A percentile compares a stretch with the other conserved stretches of the same genome.
Conservation (phyloP, 352 stramenopile genomes). For the Peronospora tabacina region DNA sequence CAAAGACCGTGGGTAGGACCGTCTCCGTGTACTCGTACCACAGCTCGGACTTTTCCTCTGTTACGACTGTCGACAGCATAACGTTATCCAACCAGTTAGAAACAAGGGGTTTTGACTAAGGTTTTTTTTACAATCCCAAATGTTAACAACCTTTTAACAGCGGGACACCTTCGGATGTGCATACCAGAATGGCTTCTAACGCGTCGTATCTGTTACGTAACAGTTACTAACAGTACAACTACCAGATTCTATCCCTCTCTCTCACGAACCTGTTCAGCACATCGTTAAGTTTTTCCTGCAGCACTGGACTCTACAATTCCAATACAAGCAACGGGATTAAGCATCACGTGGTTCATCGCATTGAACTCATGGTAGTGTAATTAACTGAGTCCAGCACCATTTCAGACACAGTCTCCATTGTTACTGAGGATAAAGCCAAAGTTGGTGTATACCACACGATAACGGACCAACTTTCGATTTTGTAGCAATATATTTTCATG, state of each 20-base stretch:
- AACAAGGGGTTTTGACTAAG: too few relatives aligned
- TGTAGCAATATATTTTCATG: too few relatives aligned
- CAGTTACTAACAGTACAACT: not conserved
- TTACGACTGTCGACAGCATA: slow-evolving; percentile 28
- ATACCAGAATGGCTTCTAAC: slow-evolving; percentile 70
- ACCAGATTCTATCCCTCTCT: not conserved
- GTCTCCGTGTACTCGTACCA: slow-evolving; percentile 73
- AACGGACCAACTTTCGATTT: too few relatives aligned
- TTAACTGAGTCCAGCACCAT: slow-evolving; percentile 11
- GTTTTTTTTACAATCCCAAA: not conserved
- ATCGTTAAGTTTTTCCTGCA: slow-evolving; percentile 55
- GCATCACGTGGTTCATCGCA: not conserved
- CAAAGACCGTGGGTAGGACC: slow-evolving; percentile 70
- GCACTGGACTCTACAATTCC: slow-evolving; percentile 40
- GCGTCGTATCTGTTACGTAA: slow-evolving; percentile 49
- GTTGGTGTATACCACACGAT: slow-evolving; percentile 1
- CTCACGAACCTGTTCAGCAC: slow-evolving; percentile 39
- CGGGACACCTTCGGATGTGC: slow-evolving; percentile 67
- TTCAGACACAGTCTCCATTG: slow-evolving; percentile 28
- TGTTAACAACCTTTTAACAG: slow-evolving; percentile 55
- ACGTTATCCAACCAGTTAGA: not conserved
- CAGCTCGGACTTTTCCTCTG: slow-evolving; percentile 36
- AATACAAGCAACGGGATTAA: not conserved
- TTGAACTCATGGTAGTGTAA: not conserved
- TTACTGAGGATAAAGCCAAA: not conserved